A percentile compares a stretch with the other conserved stretches of the same genome.
These are phyloP conservation scores for Pseudogymnoascus sp. DNA, from an alignment of 2,329 filamentous ascomycete species.

Conservation along the genomic window DNA sequence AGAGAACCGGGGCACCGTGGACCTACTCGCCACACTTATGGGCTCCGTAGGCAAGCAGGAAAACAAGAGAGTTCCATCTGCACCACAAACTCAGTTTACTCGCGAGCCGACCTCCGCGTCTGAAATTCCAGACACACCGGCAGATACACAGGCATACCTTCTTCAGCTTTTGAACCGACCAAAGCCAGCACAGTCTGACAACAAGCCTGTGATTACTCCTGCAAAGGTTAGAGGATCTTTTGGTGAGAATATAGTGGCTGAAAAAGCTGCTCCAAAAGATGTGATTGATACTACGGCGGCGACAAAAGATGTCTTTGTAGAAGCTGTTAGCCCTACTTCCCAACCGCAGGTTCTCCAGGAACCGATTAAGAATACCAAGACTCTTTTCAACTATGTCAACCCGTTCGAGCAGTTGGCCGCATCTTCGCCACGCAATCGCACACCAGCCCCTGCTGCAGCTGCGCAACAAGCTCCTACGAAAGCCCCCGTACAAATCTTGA, in stretches of 20 bases:
- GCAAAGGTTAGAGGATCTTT: slow-evolving; percentile 17
- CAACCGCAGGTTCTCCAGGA: slow-evolving; percentile 15
- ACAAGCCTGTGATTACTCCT: slow-evolving; percentile 20
- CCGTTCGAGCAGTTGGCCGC: slow-evolving; percentile 65
- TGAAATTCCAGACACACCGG: slow-evolving; percentile 31
- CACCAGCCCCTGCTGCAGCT: slow-evolving; percentile 37
- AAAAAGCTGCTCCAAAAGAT: slow-evolving; percentile 33
- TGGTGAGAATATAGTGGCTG: slow-evolving; percentile 29
- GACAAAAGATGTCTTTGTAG: slow-evolving; percentile 38
- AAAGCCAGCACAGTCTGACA: slow-evolving; percentile 56
- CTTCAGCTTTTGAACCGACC: slow-evolving; percentile 78
- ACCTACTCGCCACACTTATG: slow-evolving; percentile 30
- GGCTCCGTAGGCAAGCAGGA: slow-evolving; percentile 18
- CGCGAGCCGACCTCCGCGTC: not conserved
- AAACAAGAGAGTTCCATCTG: not conserved
- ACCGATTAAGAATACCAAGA: slow-evolving; percentile 19
- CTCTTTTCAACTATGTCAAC: slow-evolving; percentile 63
- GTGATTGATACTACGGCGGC: slow-evolving; percentile 36
- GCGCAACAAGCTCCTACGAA: slow-evolving; percentile 33
- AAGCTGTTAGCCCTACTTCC: slow-evolving; percentile 25
- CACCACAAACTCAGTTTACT: slow-evolving; percentile 17
- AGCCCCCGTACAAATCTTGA: slow-evolving; percentile 27
- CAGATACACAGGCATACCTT: slow-evolving; percentile 77
- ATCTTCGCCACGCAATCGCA: slow-evolving; percentile 55
- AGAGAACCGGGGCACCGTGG: slow-evolving; percentile 19